Evolutionary conservation across 371 early-diverging fungal genomes (phyloP).

Genomic region (Syncephalastrum contaminatum): DNA sequence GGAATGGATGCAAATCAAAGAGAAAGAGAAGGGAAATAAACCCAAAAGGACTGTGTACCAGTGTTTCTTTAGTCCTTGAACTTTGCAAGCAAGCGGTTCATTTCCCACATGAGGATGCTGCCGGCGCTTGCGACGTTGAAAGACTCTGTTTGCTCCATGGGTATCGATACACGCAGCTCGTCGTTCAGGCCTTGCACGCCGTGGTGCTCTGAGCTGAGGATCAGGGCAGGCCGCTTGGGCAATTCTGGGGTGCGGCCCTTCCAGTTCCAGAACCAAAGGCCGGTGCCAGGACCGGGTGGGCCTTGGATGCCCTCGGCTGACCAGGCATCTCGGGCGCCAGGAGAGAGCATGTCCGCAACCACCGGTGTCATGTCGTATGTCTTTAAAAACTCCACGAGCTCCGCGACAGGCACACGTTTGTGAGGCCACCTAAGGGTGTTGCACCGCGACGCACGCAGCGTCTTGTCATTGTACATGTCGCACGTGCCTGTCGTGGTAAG

Average conservation of each 20-base stretch:
- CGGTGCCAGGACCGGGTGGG: conserved; percentile 9
- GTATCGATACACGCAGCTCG: conserved; percentile 53
- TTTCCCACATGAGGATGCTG: conserved; percentile 55
- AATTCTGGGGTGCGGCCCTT: conserved; percentile 15
- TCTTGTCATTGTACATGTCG: conserved; percentile 56
- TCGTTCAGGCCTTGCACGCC: conserved; percentile 40
- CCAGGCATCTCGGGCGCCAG: conserved; percentile 21
- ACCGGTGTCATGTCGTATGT: conserved; percentile 42
- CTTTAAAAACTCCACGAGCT: conserved; percentile 31
- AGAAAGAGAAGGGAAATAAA: neutral
- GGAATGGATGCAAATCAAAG: neutral
- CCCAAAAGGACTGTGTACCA: no score
- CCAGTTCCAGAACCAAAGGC: conserved; percentile 41
- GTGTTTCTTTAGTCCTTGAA: no score
- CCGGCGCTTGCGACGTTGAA: conserved; percentile 57
- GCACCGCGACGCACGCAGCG: conserved; percentile 50
- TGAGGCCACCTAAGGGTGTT: conserved; percentile 46
- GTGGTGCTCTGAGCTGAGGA: conserved; percentile 55
- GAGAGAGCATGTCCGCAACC: conserved; percentile 55
- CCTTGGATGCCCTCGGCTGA: conserved; percentile 16
- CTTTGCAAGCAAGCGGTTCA: conserved; percentile 39
- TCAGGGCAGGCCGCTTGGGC: conserved; percentile 47
- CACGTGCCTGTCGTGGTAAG: conserved; percentile 47
- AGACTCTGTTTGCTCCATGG: conserved; percentile 55
- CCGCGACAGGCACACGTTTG: conserved; percentile 14